A percentile compares a stretch with the other conserved stretches of the same genome.
phyloP scores from a whole-genome alignment of 768 basidiomycete species.

The Pholiota conissans region DNA sequence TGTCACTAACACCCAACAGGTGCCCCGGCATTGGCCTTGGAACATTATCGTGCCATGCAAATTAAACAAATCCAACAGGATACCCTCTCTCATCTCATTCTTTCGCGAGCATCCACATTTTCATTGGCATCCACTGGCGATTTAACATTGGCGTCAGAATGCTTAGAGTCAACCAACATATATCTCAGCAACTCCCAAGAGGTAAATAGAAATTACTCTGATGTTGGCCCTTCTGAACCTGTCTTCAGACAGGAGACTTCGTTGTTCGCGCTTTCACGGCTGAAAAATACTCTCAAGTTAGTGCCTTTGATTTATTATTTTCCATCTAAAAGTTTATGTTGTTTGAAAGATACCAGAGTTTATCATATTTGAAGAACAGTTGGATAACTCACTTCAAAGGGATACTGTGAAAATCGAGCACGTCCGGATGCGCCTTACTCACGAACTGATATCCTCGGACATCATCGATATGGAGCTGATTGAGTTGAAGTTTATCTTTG shows the following conservation, averaged over 20 bases:
- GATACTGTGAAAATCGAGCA: slow-evolving; percentile 84
- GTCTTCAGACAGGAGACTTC: slow-evolving; percentile 69
- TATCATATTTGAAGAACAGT: slow-evolving; percentile 72
- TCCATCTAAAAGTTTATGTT: neutral
- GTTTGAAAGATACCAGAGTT: slow-evolving; percentile 75
- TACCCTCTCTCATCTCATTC: slow-evolving; percentile 82
- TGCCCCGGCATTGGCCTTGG: slow-evolving; percentile 67
- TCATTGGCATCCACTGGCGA: slow-evolving; percentile 77
- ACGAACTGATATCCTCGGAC: slow-evolving; percentile 70
- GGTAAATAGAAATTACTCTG: slow-evolving; percentile 25
- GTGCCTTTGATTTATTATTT: neutral
- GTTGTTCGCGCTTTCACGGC: slow-evolving; percentile 73
- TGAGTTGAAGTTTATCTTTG: slow-evolving; percentile 81
- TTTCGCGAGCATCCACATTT: slow-evolving; percentile 78
- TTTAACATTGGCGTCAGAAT: slow-evolving; percentile 72
- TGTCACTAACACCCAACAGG: slow-evolving; percentile 49
- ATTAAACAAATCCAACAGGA: slow-evolving; percentile 88
- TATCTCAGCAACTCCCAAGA: slow-evolving; percentile 81
- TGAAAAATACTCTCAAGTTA: slow-evolving; percentile 84
- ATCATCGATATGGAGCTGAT: slow-evolving; percentile 82
- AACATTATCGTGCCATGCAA: slow-evolving; percentile 77
- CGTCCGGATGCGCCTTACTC: slow-evolving; percentile 77
- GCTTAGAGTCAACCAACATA: slow-evolving; percentile 77
- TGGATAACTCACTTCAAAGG: slow-evolving; percentile 84
- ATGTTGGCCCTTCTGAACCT: slow-evolving; percentile 6